Evolutionary conservation across 805 yeast species (phyloP).

Genomic region (Candida yuanshanica): DNA sequence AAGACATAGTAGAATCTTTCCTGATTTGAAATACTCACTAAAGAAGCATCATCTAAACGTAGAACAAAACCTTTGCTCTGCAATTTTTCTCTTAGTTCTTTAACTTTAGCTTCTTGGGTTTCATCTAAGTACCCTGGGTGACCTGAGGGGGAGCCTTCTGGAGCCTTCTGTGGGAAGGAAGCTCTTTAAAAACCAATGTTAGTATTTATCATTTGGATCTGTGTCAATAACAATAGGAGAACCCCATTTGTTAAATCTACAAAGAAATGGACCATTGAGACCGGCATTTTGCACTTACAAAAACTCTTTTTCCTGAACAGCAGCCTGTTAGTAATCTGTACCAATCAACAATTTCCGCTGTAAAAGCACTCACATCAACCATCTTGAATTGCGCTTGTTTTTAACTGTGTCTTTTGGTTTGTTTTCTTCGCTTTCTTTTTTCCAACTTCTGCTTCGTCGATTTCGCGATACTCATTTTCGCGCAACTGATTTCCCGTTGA

Average conservation of each 20-base stretch:
- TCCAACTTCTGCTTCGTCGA: not conserved
- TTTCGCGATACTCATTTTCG: no score
- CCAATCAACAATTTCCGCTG: not conserved
- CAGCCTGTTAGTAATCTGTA: slow-evolving; percentile 1
- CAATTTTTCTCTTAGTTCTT: slow-evolving; percentile 52
- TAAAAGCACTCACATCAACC: not conserved
- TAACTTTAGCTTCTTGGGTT: slow-evolving; percentile 57
- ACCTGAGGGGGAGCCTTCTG: slow-evolving; percentile 64
- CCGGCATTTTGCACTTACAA: slow-evolving; percentile 6
- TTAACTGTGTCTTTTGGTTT: not conserved
- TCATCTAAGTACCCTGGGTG: slow-evolving; percentile 75
- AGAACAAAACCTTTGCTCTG: slow-evolving; percentile 61
- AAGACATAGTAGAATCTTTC: no score
- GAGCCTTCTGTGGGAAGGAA: slow-evolving; percentile 68
- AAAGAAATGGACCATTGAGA: no score
- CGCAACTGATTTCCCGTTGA: no score
- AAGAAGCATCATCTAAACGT: slow-evolving; percentile 82
- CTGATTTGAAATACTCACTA: no score
- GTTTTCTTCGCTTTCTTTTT: not conserved
- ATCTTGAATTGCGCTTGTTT: not conserved
- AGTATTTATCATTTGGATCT: no score
- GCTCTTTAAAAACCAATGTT: slow-evolving; percentile 12
- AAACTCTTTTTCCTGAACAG: slow-evolving; percentile 3
- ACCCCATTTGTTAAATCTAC: no score
- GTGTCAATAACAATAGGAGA: no score